A percentile compares a stretch with the other conserved stretches of the same genome.
Conservation (phyloP, 1,139 yeast species). For the Saccharomyces hybrid region DNA sequence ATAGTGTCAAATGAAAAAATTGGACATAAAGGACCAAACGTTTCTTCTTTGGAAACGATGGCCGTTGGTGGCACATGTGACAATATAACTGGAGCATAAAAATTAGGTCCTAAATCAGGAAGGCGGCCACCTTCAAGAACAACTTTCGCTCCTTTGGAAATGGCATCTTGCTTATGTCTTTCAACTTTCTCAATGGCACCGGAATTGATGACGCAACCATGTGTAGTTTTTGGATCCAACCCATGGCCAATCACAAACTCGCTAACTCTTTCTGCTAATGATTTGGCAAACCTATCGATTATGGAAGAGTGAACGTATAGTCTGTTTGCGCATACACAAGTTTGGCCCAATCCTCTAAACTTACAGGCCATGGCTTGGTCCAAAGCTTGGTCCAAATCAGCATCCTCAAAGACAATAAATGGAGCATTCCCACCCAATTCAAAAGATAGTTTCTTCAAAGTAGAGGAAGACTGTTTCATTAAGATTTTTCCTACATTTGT, state of each 20-base stretch:
- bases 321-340: conserved; percentile 78
- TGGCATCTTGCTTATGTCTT: conserved; percentile 67
- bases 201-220: conserved; percentile 74
- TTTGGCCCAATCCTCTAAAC: conserved; percentile 72
- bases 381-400: conserved; percentile 70
- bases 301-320: conserved; percentile 56
- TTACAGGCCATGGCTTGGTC: conserved; percentile 61
- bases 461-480: conserved; percentile 68
- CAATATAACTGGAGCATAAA: conserved; percentile 70
- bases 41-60: conserved; percentile 63
- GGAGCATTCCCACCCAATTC: conserved; percentile 97
- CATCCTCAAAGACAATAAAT: conserved; percentile 78
- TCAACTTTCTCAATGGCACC: conserved; percentile 63
- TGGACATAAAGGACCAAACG: conserved; percentile 88
- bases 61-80: conserved; percentile 58
- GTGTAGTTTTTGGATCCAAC: conserved; percentile 55
- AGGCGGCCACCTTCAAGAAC: conserved; percentile 58
- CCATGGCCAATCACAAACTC: conserved; percentile 68
- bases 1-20: conserved; percentile 55
- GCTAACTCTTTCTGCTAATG: conserved; percentile 46
- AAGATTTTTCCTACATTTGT: conserved; percentile 75
- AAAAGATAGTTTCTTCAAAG: conserved; percentile 75
- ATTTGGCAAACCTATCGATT: conserved; percentile 50
- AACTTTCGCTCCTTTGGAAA: conserved; percentile 60
- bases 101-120: conserved; percentile 62